A percentile compares a stretch with the other conserved stretches of the same genome.
These are phyloP conservation scores for Trichoderma koningiopsis DNA, from an alignment of 2,329 filamentous ascomycete species.

Conservation along the genomic window DNA sequence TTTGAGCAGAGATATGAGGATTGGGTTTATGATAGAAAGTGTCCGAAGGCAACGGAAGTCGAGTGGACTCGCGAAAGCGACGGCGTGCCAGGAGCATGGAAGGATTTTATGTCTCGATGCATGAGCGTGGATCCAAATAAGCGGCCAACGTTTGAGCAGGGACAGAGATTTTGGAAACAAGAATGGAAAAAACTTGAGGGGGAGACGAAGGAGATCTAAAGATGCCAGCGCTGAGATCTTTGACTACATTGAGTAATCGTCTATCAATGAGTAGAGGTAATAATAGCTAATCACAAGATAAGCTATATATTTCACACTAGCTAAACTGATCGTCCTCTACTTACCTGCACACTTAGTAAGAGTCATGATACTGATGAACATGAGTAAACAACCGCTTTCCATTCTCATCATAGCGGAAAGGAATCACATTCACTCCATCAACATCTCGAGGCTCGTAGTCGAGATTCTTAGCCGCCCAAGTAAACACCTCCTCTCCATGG, in stretches of 20 bases:
- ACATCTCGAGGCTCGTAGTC: constrained; percentile 43
- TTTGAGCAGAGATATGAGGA: not conserved
- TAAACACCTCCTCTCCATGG: constrained; percentile 37
- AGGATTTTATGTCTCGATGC: not conserved
- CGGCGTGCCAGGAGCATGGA: not conserved
- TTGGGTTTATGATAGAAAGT: not conserved
- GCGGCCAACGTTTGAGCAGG: not conserved
- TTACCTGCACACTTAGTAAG: not conserved
- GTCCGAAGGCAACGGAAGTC: not conserved
- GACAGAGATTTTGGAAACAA: not conserved
- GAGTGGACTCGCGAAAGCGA: not conserved
- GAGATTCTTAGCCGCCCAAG: constrained; percentile 29
- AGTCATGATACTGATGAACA: not conserved
- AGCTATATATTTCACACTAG: no score
- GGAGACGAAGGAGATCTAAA: not conserved
- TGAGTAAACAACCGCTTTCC: not conserved
- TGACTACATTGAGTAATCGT: no score
- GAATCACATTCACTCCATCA: constrained; percentile 31
- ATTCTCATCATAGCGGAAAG: not conserved
- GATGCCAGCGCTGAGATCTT: not conserved
- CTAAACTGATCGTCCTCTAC: no score
- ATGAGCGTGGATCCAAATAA: not conserved
- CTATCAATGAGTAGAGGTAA: no score
- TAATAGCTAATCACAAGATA: no score
- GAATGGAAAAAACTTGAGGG: not conserved